These are phyloP conservation scores for Bodo saltans DNA, from an alignment of 78 protist species.

Conservation along the genomic window DNA sequence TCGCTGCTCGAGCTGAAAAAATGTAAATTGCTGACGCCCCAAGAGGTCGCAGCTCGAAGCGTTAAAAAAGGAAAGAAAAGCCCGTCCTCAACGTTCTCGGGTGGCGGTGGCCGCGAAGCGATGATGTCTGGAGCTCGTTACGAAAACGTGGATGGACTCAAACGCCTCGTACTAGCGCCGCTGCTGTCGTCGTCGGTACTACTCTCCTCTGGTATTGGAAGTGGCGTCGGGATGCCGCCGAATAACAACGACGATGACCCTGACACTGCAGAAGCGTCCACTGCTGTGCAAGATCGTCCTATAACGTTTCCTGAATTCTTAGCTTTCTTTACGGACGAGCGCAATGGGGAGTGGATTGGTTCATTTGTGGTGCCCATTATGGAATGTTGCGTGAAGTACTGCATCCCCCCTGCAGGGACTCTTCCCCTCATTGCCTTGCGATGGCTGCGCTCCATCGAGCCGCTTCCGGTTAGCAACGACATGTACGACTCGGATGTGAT, in stretches of 20 bases:
- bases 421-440: neutral
- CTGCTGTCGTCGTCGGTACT: too few relatives aligned
- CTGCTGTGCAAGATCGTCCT: neutral
- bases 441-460: neutral
- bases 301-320: neutral
- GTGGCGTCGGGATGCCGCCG: too few relatives aligned
- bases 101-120: neutral
- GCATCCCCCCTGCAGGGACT: neutral
- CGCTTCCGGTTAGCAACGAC: neutral
- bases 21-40: too few relatives aligned
- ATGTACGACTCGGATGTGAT: neutral
- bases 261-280: neutral
- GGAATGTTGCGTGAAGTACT: neutral
- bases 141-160: neutral
- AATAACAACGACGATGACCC: too few relatives aligned
- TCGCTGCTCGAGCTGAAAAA: too few relatives aligned
- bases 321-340: neutral
- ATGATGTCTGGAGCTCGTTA: neutral
- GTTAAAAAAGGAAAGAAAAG: neutral
- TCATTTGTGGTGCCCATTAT: neutral
- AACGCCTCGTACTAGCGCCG: too few relatives aligned
- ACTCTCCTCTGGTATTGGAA: too few relatives aligned
- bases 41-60: too few relatives aligned
- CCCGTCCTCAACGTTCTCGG: too few relatives aligned
- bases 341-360: neutral